phyloP scores from a whole-genome alignment of 805 yeast species.

The Metschnikowia santaceciliae region DNA sequence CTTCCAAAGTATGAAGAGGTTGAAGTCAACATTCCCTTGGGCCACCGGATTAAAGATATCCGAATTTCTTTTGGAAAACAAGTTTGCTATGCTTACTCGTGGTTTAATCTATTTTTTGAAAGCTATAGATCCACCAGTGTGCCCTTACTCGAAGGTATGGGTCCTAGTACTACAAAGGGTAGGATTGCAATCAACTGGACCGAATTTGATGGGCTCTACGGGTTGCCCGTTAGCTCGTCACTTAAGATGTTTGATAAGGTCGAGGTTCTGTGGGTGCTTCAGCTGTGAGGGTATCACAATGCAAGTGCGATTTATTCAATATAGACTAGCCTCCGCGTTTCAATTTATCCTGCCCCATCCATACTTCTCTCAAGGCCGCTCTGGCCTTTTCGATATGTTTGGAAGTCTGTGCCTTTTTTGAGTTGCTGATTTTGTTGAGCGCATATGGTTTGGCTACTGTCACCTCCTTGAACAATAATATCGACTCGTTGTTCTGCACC shows the following conservation, averaged over 20 bases:
- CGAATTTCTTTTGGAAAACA: slow-evolving; percentile 13
- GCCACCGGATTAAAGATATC: slow-evolving; percentile 14
- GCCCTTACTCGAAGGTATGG: slow-evolving; percentile 8
- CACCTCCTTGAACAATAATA: slow-evolving; percentile 36
- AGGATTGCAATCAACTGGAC: slow-evolving; percentile 23
- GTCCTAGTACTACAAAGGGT: neutral
- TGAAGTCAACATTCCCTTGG: slow-evolving; percentile 7
- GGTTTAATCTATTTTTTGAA: slow-evolving; percentile 32
- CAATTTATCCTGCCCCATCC: slow-evolving; percentile 26
- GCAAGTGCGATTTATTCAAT: neutral
- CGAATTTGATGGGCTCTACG: slow-evolving; percentile 65
- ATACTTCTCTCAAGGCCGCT: slow-evolving; percentile 24
- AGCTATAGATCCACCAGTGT: slow-evolving; percentile 4
- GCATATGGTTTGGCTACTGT: slow-evolving; percentile 38
- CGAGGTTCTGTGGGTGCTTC: slow-evolving; percentile 34
- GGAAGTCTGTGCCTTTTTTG: slow-evolving; percentile 19
- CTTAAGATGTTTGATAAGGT: slow-evolving; percentile 48
- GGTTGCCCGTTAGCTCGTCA: slow-evolving; percentile 51
- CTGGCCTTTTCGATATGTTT: slow-evolving; percentile 21
- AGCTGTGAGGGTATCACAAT: slow-evolving; percentile 1
- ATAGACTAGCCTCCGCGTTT: slow-evolving; percentile 24
- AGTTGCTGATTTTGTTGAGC: slow-evolving; percentile 25
- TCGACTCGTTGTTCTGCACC: slow-evolving; percentile 39
- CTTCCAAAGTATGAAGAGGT: neutral
- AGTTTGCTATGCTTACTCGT: slow-evolving; percentile 20